Evolutionary conservation across 805 yeast genomes (phyloP), one percentile per base, ranked within the genome.

Genomic region (Yamadazyma takamatsuzukensis): DNA sequence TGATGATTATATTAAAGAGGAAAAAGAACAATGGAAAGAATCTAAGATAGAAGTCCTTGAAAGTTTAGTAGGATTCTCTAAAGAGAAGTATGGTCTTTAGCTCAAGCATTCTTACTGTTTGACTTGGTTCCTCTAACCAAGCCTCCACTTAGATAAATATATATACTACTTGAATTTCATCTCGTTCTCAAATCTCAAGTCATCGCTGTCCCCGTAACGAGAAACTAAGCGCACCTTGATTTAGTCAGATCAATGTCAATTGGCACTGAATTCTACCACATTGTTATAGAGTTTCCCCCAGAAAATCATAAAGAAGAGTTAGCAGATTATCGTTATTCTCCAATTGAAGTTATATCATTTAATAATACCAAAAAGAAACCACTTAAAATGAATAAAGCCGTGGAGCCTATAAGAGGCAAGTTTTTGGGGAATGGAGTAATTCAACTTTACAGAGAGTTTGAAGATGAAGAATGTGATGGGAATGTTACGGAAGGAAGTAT

Each of bases 351-450:
- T 19, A 51, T 56, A 14, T 37, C 45, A 10, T 49, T 62, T 18
- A 57, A 58, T 29, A 43, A 40, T 25, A 44, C 50, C 18, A 33
- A 40, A 12, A 34, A 34, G 19, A 37, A 32, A 23, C 39, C 45
- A 6, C 31, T 41, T 37, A 32, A 40, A 24, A 40, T 46, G 45
- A 32, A 30, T 13, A 64, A 59, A n/a, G 44, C 42, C 9, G 37
- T 47, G n/a, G 72, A 64, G 47, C 79, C 82, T 1, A 53, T 81
- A 15, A 69, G 64, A 44, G 90, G 90, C 4, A 68, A 68, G 36
- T 71, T 76, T 45, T 48, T 83, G 32, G 95, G 95, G 1, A 64
- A 76, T 34, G 96, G 96, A 0, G 77, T 82, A 5, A 76, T 87
- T 6, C 65, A 84, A 27, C 60, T 87, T 5, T 87, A 66, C 52